Evolutionary conservation across 257 asterid genomes (phyloP).

Genomic region (Ligustrum vulgare): DNA sequence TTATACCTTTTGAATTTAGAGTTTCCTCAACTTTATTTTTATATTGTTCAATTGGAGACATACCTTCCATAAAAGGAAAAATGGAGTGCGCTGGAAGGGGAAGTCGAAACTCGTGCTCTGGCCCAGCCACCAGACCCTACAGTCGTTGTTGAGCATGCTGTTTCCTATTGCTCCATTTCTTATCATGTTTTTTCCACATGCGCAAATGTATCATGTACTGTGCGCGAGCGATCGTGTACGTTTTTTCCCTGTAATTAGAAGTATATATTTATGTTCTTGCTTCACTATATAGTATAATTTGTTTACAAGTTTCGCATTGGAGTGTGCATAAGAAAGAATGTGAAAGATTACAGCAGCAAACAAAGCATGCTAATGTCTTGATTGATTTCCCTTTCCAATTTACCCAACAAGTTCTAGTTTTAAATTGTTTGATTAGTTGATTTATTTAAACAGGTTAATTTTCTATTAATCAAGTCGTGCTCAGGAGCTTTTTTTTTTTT

Average conservation of each 20-base stretch:
- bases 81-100: constrained; percentile 97
- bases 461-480: not conserved
- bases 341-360: constrained; percentile 64
- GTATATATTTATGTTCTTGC: constrained; percentile 11
- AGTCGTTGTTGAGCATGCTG: constrained; percentile 75
- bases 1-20: too few relatives aligned
- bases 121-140: constrained; percentile 68
- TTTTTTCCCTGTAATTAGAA: not conserved
- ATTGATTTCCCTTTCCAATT: constrained; percentile 78
- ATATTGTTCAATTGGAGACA: too few relatives aligned
- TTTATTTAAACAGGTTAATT: not conserved
- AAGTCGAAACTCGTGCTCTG: constrained; percentile 64
- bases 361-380: constrained; percentile 47
- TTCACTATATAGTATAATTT: not conserved
- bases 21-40: too few relatives aligned
- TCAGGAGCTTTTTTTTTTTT: not conserved
- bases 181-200: constrained; percentile 58
- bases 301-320: constrained; percentile 61
- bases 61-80: not conserved
- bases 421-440: not conserved
- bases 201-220: not conserved
- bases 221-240: not conserved
- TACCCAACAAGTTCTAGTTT: constrained; percentile 50
- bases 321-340: constrained; percentile 76
- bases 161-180: constrained; percentile 79